These are phyloP conservation scores for Eutrema yunnanense DNA, from an alignment of 345 rosid species.

Conservation along the genomic window DNA sequence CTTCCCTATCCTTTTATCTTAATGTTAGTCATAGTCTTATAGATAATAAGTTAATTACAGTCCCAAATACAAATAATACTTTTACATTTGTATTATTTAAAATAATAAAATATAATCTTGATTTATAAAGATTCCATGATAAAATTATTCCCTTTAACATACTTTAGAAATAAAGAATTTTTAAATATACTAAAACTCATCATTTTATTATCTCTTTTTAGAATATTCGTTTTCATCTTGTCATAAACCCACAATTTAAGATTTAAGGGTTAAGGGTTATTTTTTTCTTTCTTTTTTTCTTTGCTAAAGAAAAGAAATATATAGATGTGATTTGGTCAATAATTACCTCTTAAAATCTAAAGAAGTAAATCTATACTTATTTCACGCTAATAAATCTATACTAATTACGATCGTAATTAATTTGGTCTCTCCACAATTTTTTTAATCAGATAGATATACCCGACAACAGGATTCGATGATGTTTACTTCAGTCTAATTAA, in stretches of 20 bases:
- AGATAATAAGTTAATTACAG: not conserved
- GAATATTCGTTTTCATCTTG: not conserved
- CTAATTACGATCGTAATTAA: not conserved
- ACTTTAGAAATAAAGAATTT: not conserved
- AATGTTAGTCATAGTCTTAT: not conserved
- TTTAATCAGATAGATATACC: not conserved
- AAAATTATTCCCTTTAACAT: not conserved
- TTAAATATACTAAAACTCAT: not conserved
- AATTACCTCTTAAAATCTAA: not conserved
- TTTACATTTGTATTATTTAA: not conserved
- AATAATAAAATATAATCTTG: no score
- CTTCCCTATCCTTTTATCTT: not conserved
- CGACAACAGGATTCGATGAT: slow-evolving; percentile 15
- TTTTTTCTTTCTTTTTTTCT: no score
- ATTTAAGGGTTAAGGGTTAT: not conserved
- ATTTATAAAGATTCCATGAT: not conserved
- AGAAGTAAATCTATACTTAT: not conserved
- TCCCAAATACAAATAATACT: not conserved
- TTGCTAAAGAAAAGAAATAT: no score
- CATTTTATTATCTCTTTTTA: not conserved
- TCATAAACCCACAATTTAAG: not conserved
- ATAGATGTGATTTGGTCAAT: no score
- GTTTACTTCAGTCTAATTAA: not conserved
- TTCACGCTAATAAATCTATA: not conserved
- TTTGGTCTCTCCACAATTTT: not conserved